A percentile compares a stretch with the other conserved stretches of the same genome.
These are phyloP conservation scores for Oryza meyeriana DNA, from an alignment of 176 grass and related monocot species.

Conservation along the genomic window DNA sequence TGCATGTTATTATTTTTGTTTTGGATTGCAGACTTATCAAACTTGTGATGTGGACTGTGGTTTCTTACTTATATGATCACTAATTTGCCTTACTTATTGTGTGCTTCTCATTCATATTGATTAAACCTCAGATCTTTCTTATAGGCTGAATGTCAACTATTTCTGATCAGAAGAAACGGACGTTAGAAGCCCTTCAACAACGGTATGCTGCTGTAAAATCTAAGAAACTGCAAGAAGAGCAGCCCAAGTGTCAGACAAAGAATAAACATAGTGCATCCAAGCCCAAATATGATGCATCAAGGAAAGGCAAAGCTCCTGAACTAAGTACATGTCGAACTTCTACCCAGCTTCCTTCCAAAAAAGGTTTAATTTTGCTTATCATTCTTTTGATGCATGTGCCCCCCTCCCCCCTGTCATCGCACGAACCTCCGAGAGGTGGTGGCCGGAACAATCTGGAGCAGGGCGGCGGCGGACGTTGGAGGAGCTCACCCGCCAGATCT, in stretches of 20 bases:
- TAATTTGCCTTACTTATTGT: neutral
- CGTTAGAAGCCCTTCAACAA: constrained; percentile 51
- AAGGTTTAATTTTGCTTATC: constrained; percentile 21
- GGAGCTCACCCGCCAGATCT: no score
- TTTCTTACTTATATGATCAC: neutral
- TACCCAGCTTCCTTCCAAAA: neutral
- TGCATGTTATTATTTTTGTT: neutral
- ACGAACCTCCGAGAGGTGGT: no score
- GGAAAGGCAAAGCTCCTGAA: constrained; percentile 9
- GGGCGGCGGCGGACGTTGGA: no score
- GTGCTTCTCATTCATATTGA: neutral
- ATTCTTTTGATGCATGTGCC: neutral
- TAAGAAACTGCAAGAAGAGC: constrained; percentile 47
- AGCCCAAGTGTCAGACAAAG: constrained; percentile 21
- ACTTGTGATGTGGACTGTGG: neutral
- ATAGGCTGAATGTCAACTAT: constrained; percentile 17
- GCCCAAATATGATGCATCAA: constrained; percentile 16
- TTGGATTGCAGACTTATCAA: neutral
- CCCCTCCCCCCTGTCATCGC: no score
- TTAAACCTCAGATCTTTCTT: neutral
- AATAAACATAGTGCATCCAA: constrained; percentile 12
- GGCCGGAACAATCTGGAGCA: no score
- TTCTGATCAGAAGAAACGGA: constrained; percentile 60
- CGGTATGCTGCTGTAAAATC: constrained; percentile 45
- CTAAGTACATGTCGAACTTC: constrained; percentile 3